phyloP scores from a whole-genome alignment of 2,329 filamentous ascomycete species.

The Lachnellula arida region DNA sequence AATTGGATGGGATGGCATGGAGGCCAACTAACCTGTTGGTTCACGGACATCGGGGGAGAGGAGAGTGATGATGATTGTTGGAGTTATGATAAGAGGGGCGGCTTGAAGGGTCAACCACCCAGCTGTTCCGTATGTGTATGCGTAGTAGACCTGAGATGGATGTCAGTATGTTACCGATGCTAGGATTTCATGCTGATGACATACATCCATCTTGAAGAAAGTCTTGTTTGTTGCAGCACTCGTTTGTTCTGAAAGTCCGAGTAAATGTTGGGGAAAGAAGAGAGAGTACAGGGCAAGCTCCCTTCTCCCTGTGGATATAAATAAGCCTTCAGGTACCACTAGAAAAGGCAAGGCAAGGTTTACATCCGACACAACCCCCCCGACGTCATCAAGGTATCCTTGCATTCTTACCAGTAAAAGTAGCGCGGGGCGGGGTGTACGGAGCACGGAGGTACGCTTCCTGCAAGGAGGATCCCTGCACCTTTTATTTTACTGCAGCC shows the following conservation, averaged over 20 bases:
- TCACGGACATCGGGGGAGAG: slow-evolving; percentile 53
- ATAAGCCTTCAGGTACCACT: no score
- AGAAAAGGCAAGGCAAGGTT: no score
- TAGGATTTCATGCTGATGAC: neutral
- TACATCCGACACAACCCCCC: no score
- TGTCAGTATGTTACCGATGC: neutral
- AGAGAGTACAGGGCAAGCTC: no score
- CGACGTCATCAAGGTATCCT: no score
- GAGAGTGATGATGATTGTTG: slow-evolving; percentile 56
- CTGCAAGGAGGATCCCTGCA: neutral
- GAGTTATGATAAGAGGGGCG: slow-evolving; percentile 49
- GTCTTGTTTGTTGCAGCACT: neutral
- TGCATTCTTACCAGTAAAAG: no score
- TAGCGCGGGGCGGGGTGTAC: neutral
- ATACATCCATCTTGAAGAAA: slow-evolving; percentile 15
- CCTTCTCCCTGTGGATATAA: no score
- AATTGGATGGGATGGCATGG: neutral
- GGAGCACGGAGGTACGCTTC: neutral
- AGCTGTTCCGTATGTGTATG: slow-evolving; percentile 48
- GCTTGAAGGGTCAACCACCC: slow-evolving; percentile 45
- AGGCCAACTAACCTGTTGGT: slow-evolving; percentile 42
- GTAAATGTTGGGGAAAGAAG: no score
- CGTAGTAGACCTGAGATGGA: slow-evolving; percentile 40
- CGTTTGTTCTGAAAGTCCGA: no score
- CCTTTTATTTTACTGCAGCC: neutral